Evolutionary conservation across 1,284 basidiomycete species (phyloP).

Genomic region (Microbotryum violaceum): DNA sequence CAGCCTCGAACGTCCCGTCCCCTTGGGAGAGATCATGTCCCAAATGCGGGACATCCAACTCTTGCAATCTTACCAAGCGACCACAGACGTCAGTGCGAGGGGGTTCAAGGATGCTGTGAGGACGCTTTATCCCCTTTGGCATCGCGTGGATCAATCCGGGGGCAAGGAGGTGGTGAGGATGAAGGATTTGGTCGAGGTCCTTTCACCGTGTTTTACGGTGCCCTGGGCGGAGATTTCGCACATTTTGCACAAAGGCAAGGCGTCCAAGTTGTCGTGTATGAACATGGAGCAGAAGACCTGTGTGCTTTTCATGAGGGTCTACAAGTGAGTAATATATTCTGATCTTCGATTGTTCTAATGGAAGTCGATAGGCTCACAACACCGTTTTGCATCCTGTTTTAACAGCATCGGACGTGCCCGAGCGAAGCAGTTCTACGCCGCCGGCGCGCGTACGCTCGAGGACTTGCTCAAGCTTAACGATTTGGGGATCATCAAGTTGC

Average conservation of each 20-base stretch:
- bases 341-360: too few species aligned
- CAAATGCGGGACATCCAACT: conserved; percentile 24
- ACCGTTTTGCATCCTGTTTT: background rate
- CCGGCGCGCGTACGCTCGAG: conserved; percentile 17
- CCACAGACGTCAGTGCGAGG: conserved; percentile 9
- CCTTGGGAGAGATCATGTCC: conserved; percentile 15
- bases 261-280: conserved; percentile 6
- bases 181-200: conserved; percentile 7
- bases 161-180: conserved; percentile 8
- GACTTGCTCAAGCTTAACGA: conserved; percentile 12
- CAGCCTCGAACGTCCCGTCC: too few species aligned
- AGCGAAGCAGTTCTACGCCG: conserved; percentile 18
- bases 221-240: conserved; percentile 27
- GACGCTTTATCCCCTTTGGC: conserved; percentile 21
- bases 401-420: conserved; percentile 21
- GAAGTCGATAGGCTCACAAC: background rate
- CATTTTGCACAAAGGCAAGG: conserved; percentile 4
- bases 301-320: conserved; percentile 16
- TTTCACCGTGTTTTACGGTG: conserved; percentile 7
- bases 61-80: conserved; percentile 3
- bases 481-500: conserved; percentile 16
- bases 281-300: conserved; percentile 10
- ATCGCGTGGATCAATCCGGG: conserved; percentile 10
- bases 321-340: conserved; percentile 10
- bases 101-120: conserved; percentile 27